phyloP scores from a whole-genome alignment of 164 flowering plant genomes.

The Platanus orientalis region DNA sequence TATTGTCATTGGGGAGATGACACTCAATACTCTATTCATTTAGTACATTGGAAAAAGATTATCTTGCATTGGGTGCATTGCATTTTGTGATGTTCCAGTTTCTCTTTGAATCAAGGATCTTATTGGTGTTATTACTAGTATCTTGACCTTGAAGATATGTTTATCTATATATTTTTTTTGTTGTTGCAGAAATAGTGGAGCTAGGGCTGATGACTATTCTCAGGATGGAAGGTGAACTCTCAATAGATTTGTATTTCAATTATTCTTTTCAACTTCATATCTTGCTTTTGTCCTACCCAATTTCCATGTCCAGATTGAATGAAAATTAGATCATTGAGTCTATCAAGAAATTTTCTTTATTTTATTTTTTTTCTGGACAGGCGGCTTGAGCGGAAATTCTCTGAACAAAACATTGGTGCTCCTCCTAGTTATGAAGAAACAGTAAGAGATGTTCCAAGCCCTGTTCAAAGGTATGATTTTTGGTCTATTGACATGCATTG shows the following conservation, averaged over 20 bases:
- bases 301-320: neutral
- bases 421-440: conserved; percentile 97
- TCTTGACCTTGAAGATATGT: neutral
- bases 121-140: neutral
- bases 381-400: conserved; percentile 51
- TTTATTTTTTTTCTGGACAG: conserved; percentile 21
- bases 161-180: neutral
- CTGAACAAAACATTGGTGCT: conserved; percentile 73
- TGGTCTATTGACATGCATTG: neutral
- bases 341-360: neutral
- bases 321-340: neutral
- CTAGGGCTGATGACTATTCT: conserved; percentile 64
- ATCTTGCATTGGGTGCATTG: neutral
- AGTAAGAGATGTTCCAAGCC: conserved; percentile 49
- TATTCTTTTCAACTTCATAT: neutral
- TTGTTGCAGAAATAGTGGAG: conserved; percentile 60
- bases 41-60: neutral
- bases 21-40: neutral
- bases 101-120: neutral
- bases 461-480: conserved; percentile 56
- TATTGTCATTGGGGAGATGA: too few relatives aligned
- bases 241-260: neutral
- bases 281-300: too few relatives aligned
- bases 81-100: neutral
- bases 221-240: conserved; percentile 68